Conservation (phyloP, 2,329 filamentous ascomycete species). For the Phialocephala sp. region DNA sequence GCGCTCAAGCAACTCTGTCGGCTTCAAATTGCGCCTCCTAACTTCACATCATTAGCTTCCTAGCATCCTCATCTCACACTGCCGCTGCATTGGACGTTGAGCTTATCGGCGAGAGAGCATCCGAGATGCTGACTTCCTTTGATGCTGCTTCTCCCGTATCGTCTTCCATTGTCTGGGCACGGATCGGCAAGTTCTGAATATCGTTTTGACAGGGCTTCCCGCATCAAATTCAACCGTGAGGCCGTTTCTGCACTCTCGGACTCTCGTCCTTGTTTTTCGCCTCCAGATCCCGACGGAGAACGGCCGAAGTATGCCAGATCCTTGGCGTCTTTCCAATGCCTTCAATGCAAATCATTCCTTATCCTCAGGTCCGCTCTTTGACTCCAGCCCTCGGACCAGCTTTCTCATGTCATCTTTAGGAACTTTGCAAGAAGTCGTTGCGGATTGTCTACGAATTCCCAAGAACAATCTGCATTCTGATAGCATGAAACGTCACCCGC, state of each 20-base stretch:
- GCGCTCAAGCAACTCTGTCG: not conserved
- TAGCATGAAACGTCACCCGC: constrained; percentile 10
- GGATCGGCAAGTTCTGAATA: constrained; percentile 1
- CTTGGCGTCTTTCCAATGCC: not conserved
- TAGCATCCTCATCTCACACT: not conserved
- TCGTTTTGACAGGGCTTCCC: not conserved
- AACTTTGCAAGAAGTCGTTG: not conserved
- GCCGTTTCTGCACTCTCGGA: not conserved
- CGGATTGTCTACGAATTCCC: not conserved
- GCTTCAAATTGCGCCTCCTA: not conserved
- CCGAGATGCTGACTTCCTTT: not conserved
- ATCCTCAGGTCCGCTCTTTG: not conserved
- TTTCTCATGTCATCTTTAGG: not conserved
- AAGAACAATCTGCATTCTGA: constrained; percentile 7
- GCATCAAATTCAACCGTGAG: not conserved
- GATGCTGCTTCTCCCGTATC: not conserved
- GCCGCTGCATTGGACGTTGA: not conserved
- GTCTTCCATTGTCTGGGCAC: not conserved
- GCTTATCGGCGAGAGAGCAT: not conserved
- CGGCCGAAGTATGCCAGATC: not conserved
- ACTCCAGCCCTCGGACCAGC: not conserved
- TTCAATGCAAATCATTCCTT: constrained; percentile 2
- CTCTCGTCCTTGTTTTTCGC: not conserved
- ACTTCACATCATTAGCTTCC: not conserved
- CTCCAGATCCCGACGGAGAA: not conserved